These are phyloP conservation scores for Scheffersomyces amazonensis DNA, from an alignment of 805 yeast species.

Conservation along the genomic window DNA sequence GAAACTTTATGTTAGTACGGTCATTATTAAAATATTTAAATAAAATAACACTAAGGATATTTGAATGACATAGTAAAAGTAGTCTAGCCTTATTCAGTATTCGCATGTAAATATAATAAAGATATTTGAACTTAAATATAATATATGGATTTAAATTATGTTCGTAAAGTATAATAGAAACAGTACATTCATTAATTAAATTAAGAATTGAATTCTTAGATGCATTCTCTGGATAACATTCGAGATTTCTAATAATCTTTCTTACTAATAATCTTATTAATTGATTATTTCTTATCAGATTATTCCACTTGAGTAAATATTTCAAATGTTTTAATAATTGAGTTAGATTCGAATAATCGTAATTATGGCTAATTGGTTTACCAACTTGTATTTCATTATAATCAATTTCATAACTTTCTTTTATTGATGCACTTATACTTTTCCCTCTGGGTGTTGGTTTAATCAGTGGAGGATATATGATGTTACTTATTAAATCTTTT, in stretches of 20 bases:
- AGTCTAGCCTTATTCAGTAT: background rate
- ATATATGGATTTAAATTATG: background rate
- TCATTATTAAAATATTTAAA: background rate
- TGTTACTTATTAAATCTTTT: too few relatives aligned
- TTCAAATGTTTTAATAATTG: conserved; percentile 1
- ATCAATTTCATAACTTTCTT: background rate
- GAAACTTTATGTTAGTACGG: background rate
- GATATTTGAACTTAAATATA: background rate
- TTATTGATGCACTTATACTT: background rate
- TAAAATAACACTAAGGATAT: background rate
- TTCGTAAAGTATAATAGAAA: background rate
- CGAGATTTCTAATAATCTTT: background rate
- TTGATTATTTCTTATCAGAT: conserved; percentile 5
- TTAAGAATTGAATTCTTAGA: background rate
- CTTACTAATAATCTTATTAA: conserved; percentile 1
- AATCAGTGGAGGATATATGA: too few relatives aligned
- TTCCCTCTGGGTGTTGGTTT: background rate
- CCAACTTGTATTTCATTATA: background rate
- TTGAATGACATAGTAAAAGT: background rate
- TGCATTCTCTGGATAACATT: background rate
- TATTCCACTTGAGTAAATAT: conserved; percentile 3
- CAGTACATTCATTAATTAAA: background rate
- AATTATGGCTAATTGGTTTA: background rate
- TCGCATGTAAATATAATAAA: background rate
- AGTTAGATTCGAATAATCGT: background rate